These are phyloP conservation scores for Aspergillus uvarum DNA, from an alignment of 2,329 filamentous ascomycete species.

Conservation along the genomic window DNA sequence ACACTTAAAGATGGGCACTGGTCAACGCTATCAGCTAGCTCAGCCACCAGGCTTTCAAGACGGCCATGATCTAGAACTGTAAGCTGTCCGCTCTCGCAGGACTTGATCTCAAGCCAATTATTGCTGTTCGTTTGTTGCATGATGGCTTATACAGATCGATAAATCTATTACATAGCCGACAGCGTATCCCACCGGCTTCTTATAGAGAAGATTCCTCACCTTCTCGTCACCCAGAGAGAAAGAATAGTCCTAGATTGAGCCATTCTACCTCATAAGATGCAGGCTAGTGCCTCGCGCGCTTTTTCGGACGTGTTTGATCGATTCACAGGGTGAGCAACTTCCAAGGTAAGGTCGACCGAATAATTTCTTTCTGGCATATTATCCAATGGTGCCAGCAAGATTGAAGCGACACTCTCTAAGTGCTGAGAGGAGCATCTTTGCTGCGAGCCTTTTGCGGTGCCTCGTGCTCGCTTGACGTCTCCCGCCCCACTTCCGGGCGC, in stretches of 20 bases:
- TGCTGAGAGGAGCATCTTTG: background rate
- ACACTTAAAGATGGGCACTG: background rate
- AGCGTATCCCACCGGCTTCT: background rate
- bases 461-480: background rate
- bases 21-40: background rate
- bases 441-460: background rate
- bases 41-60: background rate
- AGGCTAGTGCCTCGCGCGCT: background rate
- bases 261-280: background rate
- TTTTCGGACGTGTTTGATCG: background rate
- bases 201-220: background rate
- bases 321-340: background rate
- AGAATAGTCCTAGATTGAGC: background rate
- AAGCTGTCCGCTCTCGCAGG: background rate
- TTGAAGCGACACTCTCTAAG: background rate
- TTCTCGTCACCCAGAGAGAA: background rate
- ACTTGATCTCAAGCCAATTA: background rate
- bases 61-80: background rate
- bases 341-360: background rate
- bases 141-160: background rate
- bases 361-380: background rate
- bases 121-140: background rate
- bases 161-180: background rate
- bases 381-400: background rate
- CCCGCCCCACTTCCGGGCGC: background rate